Evolutionary conservation across 176 grass and related monocot species (phyloP).

Genomic region (Avena sativa): DNA sequence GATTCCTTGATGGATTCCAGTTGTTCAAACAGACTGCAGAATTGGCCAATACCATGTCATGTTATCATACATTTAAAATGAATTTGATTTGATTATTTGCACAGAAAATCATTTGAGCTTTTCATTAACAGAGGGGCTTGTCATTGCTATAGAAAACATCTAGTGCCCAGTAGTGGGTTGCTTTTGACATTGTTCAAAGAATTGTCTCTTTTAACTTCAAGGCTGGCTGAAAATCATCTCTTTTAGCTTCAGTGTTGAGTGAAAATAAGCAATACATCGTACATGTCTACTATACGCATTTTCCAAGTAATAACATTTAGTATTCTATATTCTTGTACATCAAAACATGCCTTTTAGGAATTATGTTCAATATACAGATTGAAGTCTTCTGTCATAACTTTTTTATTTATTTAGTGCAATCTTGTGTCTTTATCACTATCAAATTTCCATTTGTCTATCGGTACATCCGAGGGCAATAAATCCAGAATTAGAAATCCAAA

Average conservation of each 20-base stretch:
- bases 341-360: background rate
- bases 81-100: constrained; percentile 7
- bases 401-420: constrained; percentile 15
- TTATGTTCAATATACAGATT: constrained; percentile 8
- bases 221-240: background rate
- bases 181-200: background rate
- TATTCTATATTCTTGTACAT: constrained; percentile 32
- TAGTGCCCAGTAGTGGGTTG: background rate
- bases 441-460: background rate
- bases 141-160: constrained; percentile 8
- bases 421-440: constrained; percentile 2
- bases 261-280: background rate
- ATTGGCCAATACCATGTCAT: constrained; percentile 29
- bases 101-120: constrained; percentile 6
- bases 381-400: background rate
- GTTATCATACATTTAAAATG: constrained; percentile 6
- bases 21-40: constrained; percentile 80
- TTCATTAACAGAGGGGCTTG: background rate
- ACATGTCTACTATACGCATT: background rate
- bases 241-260: constrained; percentile 27
- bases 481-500: background rate
- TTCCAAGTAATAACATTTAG: background rate
- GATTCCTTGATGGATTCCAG: constrained; percentile 87
- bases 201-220: constrained; percentile 31
- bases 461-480: background rate